Evolutionary conservation across 768 basidiomycete species (phyloP).

Genomic region (Xerocomus brunneocitrinus): DNA sequence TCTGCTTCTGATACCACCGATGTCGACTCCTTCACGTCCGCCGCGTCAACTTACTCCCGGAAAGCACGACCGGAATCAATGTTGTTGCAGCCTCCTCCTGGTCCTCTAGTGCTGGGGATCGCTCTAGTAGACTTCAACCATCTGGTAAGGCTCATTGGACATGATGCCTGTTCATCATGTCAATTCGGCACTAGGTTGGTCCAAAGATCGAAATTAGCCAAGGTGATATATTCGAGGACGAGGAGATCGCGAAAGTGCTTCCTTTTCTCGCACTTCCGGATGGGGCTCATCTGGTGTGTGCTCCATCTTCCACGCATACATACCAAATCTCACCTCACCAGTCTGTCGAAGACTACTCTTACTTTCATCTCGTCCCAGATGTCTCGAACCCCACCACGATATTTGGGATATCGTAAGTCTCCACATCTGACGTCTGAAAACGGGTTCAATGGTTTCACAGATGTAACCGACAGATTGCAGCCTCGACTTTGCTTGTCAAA

Average conservation of each 20-base stretch:
- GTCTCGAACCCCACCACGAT: slow-evolving; percentile 71
- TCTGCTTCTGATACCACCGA: slow-evolving; percentile 43
- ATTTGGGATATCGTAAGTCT: slow-evolving; percentile 86
- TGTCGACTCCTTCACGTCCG: slow-evolving; percentile 57
- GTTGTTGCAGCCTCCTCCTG: slow-evolving; percentile 51
- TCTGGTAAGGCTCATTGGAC: slow-evolving; percentile 48
- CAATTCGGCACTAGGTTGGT: slow-evolving; percentile 58
- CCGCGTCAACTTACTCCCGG: slow-evolving; percentile 47
- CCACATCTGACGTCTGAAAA: not conserved
- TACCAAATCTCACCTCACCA: slow-evolving; percentile 10
- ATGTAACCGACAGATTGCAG: slow-evolving; percentile 91
- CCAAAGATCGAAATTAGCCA: slow-evolving; percentile 84
- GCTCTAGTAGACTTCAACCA: slow-evolving; percentile 96
- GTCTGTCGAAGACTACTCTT: slow-evolving; percentile 82
- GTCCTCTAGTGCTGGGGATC: slow-evolving; percentile 74
- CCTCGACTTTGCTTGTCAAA: slow-evolving; percentile 72
- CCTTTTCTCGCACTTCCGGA: slow-evolving; percentile 97
- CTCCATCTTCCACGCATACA: not conserved
- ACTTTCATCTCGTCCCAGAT: slow-evolving; percentile 85
- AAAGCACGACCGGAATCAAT: slow-evolving; percentile 81
- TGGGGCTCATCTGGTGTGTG: slow-evolving; percentile 87
- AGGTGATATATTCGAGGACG: slow-evolving; percentile 78
- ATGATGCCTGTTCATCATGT: slow-evolving; percentile 9
- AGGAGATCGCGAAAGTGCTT: slow-evolving; percentile 77
- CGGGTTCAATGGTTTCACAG: slow-evolving; percentile 34